Percentiles rank a stretch among this genome's conserved stretches.
Evolutionary conservation across 169 alveolate species (phyloP).

Genomic region (Plasmodium sp.): DNA sequence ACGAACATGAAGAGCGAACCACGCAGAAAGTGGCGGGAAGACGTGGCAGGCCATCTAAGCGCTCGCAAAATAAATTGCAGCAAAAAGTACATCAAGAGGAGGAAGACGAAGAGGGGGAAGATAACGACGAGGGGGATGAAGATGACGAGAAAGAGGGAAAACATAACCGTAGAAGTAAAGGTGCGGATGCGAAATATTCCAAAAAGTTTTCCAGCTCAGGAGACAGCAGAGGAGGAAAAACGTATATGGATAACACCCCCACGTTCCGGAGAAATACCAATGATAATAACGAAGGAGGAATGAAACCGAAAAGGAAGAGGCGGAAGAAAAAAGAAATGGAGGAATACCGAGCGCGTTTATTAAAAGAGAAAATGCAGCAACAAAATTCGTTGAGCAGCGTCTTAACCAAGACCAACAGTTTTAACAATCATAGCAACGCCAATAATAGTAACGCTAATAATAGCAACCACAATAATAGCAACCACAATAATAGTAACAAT

Average conservation of each 20-base stretch:
- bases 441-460: constrained; percentile 5
- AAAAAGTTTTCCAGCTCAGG: constrained; percentile 1
- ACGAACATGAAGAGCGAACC: constrained; percentile 26
- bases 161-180: constrained; percentile 16
- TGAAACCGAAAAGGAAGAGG: constrained; percentile 73
- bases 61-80: constrained; percentile 12
- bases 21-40: constrained; percentile 7
- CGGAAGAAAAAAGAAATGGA: constrained; percentile 76
- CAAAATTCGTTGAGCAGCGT: constrained; percentile 57
- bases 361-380: constrained; percentile 68
- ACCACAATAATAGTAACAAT: background rate
- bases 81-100: constrained; percentile 14
- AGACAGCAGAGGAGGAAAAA: background rate
- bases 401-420: constrained; percentile 45
- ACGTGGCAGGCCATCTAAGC: constrained; percentile 33
- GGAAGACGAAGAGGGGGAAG: background rate
- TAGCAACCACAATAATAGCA: background rate
- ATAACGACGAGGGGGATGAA: constrained; percentile 13
- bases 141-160: constrained; percentile 33
- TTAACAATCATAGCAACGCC: background rate
- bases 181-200: background rate
- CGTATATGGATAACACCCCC: background rate
- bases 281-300: constrained; percentile 21
- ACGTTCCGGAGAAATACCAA: background rate
- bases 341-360: constrained; percentile 56